These are phyloP conservation scores for Candida sp. DNA, from an alignment of 1,139 yeast genomes.

Conservation along the genomic window DNA sequence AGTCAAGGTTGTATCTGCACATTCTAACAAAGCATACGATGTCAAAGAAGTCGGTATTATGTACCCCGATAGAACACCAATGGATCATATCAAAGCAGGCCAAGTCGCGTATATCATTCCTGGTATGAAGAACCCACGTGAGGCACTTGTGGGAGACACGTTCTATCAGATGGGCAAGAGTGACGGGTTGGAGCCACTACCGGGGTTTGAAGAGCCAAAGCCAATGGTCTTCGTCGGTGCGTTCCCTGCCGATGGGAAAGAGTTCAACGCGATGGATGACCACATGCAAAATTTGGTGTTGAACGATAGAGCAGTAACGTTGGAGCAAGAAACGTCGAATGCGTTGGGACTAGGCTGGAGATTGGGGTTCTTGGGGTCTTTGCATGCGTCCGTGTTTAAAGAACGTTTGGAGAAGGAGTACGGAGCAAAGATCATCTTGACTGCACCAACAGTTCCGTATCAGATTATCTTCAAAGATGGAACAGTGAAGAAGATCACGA, in stretches of 20 bases:
- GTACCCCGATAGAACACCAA: slow-evolving; percentile 84
- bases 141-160: slow-evolving; percentile 94
- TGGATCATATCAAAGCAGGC: slow-evolving; percentile 74
- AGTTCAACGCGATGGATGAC: slow-evolving; percentile 88
- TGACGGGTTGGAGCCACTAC: slow-evolving; percentile 72
- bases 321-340: slow-evolving; percentile 90
- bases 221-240: slow-evolving; percentile 99
- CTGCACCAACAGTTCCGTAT: slow-evolving; percentile 97
- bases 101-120: slow-evolving; percentile 95
- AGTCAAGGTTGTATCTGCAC: slow-evolving; percentile 76
- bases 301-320: slow-evolving; percentile 89
- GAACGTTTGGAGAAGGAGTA: slow-evolving; percentile 93
- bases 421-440: slow-evolving; percentile 89
- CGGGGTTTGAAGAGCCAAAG: slow-evolving; percentile 96
- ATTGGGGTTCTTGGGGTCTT: slow-evolving; percentile 89
- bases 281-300: slow-evolving; percentile 86
- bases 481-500: slow-evolving; percentile 66
- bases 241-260: slow-evolving; percentile 94
- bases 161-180: slow-evolving; percentile 70
- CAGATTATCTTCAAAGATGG: slow-evolving; percentile 72
- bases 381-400: slow-evolving; percentile 94
- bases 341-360: slow-evolving; percentile 99
- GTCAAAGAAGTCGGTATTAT: slow-evolving; percentile 93
- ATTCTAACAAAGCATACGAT: slow-evolving; percentile 77
- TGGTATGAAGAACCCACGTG: slow-evolving; percentile 88